Evolutionary conservation across 768 basidiomycete genomes (phyloP), one percentile per base, ranked within the genome.

Genomic region (Aureoboletus auriporus): DNA sequence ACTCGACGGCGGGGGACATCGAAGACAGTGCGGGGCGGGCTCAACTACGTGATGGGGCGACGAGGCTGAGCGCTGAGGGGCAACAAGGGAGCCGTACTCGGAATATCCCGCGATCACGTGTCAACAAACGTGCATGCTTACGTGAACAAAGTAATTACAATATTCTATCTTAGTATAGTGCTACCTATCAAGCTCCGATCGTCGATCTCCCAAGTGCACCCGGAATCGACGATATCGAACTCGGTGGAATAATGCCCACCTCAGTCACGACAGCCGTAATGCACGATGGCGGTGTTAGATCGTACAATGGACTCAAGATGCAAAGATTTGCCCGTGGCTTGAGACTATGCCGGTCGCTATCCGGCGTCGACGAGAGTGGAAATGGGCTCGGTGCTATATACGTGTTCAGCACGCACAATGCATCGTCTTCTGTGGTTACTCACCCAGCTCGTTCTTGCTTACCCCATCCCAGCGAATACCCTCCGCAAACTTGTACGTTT

Each of bases 401-500:
- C 17, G 11, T 10, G n/a, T 16, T 59, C 12, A 64, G 49, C 20
- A n/a, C 0, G 16, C 9, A n/a, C 27, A 3, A 26, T 23, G 4
- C 29, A 37, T 13, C 27, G 5, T 23, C 26, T 13, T 33, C 9
- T 3, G 3, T 40, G 28, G 16, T 14, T 6, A 33, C 79, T 64
- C 56, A 90, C 95, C 96, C 35, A 97, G 73, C 69, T 99, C 96
- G 60, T 99, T 99, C 68, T 90, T 93, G 38, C 89, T 92, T 57
- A 99, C 93, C 16, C 88, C 88, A 66, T 99, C 96, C 46, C 98
- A 74, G 67, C 89, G 85, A 27, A 98, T 86, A 30, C 83, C 82
- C 58, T 98, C 95, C 14, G 89, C 89, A 60, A 94, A 98, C 67
- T 99, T 99, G 73, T 98, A 98, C 5, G 96, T 99, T 70, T 98